phyloP scores from a whole-genome alignment of 2,329 filamentous ascomycete species.

The Epichloe sibirici region DNA sequence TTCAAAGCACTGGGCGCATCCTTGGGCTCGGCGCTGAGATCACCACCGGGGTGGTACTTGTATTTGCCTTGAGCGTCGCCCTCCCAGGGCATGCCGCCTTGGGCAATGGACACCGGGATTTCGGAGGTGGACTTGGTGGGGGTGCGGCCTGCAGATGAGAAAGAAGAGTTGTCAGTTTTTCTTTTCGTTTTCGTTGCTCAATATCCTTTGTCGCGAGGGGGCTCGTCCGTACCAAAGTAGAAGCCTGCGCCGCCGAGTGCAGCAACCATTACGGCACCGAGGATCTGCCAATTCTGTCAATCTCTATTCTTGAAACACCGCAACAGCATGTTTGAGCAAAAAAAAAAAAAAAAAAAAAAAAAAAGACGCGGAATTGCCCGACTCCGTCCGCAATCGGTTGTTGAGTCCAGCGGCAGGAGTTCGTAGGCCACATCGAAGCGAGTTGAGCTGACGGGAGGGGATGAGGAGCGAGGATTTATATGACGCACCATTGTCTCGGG shows the following conservation, averaged over 20 bases:
- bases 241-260: conserved; percentile 81
- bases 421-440: neutral
- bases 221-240: conserved; percentile 58
- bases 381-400: too few species aligned
- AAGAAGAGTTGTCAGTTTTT: neutral
- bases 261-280: conserved; percentile 81
- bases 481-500: conserved; percentile 33
- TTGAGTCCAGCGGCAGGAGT: neutral
- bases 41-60: conserved; percentile 77
- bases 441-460: conserved; percentile 5
- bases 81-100: conserved; percentile 87
- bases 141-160: conserved; percentile 49
- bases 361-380: too few species aligned
- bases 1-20: conserved; percentile 93
- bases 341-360: too few species aligned
- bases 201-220: neutral
- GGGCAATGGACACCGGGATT: conserved; percentile 58
- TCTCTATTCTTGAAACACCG: neutral
- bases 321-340: neutral
- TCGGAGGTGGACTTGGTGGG: conserved; percentile 81
- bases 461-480: conserved; percentile 15
- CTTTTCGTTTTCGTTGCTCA: too few species aligned
- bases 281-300: conserved; percentile 46
- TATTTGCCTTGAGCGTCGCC: conserved; percentile 53
- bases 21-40: conserved; percentile 60